Percentiles rank a stretch among this genome's conserved stretches.
Evolutionary conservation across 1,284 basidiomycete species (phyloP).

Genomic region (Cystobasidiaceae sp.): DNA sequence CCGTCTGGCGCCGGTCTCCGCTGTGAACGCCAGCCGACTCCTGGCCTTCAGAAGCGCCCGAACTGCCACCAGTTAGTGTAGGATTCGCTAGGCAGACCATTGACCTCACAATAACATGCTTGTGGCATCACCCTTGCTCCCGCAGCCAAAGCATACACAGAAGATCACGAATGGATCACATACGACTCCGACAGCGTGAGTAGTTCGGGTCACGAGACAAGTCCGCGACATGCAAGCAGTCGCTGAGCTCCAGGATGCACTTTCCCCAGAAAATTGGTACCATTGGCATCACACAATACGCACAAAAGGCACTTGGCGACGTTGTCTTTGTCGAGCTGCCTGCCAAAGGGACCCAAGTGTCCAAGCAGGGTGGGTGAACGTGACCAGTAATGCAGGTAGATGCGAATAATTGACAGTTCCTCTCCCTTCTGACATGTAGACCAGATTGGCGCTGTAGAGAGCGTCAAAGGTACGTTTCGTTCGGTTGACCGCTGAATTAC

Average conservation of each 20-base stretch:
- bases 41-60: not conserved
- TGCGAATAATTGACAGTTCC: no score
- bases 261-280: constrained; percentile 59
- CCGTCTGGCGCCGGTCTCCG: not conserved
- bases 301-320: constrained; percentile 87
- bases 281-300: constrained; percentile 88
- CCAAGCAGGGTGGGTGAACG: constrained; percentile 72
- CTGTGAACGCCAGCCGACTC: not conserved
- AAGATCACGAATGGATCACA: constrained; percentile 83
- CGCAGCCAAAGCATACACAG: constrained; percentile 56
- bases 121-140: no score
- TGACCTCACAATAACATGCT: no score
- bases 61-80: constrained; percentile 3
- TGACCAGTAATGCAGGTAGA: no score
- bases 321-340: constrained; percentile 97
- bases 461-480: constrained; percentile 69
- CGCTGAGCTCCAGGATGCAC: not conserved
- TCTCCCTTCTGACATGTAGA: constrained; percentile 61
- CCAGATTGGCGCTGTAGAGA: constrained; percentile 90
- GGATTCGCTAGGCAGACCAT: no score
- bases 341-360: constrained; percentile 60
- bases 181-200: constrained; percentile 72
- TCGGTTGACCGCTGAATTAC: constrained; percentile 54
- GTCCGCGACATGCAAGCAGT: no score
- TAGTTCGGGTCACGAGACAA: no score